A percentile compares a stretch with the other conserved stretches of the same genome.
Conservation (phyloP, 306 rosid genomes). For the Castanea mollissima region DNA sequence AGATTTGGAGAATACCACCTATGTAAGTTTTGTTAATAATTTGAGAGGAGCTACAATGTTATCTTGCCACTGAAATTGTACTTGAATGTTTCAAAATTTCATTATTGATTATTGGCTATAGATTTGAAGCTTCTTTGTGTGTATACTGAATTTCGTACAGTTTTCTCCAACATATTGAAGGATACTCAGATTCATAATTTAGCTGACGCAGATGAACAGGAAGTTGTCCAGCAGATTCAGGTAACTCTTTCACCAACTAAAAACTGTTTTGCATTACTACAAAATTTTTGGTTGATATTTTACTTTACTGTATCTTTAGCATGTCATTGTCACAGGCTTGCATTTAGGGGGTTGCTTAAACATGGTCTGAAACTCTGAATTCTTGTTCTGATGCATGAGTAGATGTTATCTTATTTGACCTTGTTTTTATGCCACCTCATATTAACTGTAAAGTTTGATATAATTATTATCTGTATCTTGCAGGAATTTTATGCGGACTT, state of each 20-base stretch:
- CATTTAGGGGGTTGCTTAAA: background rate
- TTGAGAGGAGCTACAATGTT: background rate
- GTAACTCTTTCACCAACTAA: constrained; percentile 36
- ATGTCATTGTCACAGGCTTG: background rate
- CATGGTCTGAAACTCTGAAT: background rate
- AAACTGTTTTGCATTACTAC: background rate
- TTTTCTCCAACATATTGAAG: constrained; percentile 97
- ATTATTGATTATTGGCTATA: constrained; percentile 19
- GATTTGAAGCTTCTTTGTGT: constrained; percentile 49
- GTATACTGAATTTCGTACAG: constrained; percentile 50
- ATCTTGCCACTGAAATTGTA: background rate
- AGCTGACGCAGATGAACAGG: constrained; percentile 96
- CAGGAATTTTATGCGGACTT: constrained; percentile 94
- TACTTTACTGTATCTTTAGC: constrained; percentile 2
- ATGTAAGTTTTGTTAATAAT: constrained; percentile 51
- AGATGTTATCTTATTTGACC: background rate
- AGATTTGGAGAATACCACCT: constrained; percentile 95
- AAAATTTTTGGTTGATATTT: background rate
- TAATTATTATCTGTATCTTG: constrained; percentile 32
- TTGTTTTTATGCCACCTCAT: background rate
- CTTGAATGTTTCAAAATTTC: constrained; percentile 22
- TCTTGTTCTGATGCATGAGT: background rate
- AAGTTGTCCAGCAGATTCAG: constrained; percentile 94
- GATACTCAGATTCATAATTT: constrained; percentile 81
- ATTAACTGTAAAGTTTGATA: constrained; percentile 26